phyloP scores from a whole-genome alignment of 2,329 filamentous ascomycete genomes.

The Gaeumannomyces sp. region DNA sequence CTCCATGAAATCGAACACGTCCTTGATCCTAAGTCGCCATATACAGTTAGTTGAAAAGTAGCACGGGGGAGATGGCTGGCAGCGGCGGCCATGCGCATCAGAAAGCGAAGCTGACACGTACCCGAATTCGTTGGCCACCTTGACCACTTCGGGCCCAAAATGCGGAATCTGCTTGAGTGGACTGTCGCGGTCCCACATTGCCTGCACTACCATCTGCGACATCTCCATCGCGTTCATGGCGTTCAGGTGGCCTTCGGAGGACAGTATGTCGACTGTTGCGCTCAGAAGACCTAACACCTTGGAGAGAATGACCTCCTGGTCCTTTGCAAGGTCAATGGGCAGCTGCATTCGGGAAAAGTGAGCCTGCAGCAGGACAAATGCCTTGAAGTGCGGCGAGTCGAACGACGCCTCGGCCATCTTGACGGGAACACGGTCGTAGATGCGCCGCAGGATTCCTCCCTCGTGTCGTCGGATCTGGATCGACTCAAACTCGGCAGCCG shows the following conservation, averaged over 20 bases:
- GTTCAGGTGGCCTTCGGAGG: constrained; percentile 91
- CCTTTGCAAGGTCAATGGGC: constrained; percentile 90
- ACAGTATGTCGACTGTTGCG: constrained; percentile 89
- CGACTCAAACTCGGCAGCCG: constrained; percentile 91
- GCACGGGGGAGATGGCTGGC: too few relatives aligned
- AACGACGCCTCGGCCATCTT: constrained; percentile 85
- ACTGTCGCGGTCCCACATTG: constrained; percentile 97
- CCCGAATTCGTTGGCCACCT: constrained; percentile 73
- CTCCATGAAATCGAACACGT: constrained; percentile 97
- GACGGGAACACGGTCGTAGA: constrained; percentile 90
- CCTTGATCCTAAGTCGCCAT: constrained; percentile 60
- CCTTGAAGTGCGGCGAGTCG: constrained; percentile 97
- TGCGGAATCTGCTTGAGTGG: constrained; percentile 97
- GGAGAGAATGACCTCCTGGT: constrained; percentile 80
- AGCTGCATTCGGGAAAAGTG: constrained; percentile 98
- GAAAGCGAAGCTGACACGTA: constrained; percentile 37
- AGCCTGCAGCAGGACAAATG: constrained; percentile 92
- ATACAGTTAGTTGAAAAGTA: neutral
- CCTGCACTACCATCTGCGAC: constrained; percentile 98
- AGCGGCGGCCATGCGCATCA: neutral
- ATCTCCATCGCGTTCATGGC: constrained; percentile 99
- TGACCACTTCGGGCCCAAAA: constrained; percentile 77
- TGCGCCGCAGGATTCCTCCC: constrained; percentile 76
- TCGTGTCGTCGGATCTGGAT: constrained; percentile 94
- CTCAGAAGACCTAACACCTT: constrained; percentile 84